Evolutionary conservation across 306 rosid species (phyloP).

Genomic region (Medicago arabica): DNA sequence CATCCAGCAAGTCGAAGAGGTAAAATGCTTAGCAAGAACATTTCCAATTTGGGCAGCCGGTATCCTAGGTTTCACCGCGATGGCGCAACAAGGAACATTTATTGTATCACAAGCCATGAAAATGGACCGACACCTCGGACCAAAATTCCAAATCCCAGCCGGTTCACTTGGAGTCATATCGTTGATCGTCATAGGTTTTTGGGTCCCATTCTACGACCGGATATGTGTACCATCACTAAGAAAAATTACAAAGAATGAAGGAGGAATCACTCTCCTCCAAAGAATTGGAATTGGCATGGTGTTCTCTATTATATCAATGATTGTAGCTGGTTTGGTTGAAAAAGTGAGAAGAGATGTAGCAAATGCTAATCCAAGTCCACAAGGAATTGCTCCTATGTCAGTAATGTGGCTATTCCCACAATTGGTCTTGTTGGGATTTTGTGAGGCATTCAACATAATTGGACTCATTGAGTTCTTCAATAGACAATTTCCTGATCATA

Average conservation of each 20-base stretch:
- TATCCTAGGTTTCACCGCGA: conserved; percentile 49
- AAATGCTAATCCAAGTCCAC: conserved; percentile 38
- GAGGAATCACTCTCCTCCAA: conserved; percentile 49
- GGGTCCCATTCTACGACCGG: conserved; percentile 53
- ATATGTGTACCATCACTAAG: conserved; percentile 45
- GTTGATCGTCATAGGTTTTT: conserved; percentile 38
- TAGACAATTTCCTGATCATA: conserved; percentile 67
- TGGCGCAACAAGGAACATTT: conserved; percentile 56
- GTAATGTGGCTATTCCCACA: conserved; percentile 70
- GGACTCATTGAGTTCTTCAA: conserved; percentile 73
- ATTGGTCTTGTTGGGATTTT: conserved; percentile 60
- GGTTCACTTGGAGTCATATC: conserved; percentile 49
- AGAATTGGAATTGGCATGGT: conserved; percentile 53
- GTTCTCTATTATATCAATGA: conserved; percentile 47
- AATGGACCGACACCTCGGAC: conserved; percentile 58
- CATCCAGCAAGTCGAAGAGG: conserved; percentile 77
- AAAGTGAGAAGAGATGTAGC: conserved; percentile 41
- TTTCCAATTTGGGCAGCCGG: conserved; percentile 65
- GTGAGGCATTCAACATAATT: conserved; percentile 64
- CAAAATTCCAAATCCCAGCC: conserved; percentile 50
- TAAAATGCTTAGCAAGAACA: conserved; percentile 51
- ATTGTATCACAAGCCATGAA: conserved; percentile 63
- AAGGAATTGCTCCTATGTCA: conserved; percentile 52
- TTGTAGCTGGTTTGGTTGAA: conserved; percentile 45
- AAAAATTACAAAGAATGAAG: conserved; percentile 43